A percentile compares a stretch with the other conserved stretches of the same genome.
Evolutionary conservation across 2,329 filamentous ascomycete genomes (phyloP).

Genomic region (Phyllosticta citrichinensis): DNA sequence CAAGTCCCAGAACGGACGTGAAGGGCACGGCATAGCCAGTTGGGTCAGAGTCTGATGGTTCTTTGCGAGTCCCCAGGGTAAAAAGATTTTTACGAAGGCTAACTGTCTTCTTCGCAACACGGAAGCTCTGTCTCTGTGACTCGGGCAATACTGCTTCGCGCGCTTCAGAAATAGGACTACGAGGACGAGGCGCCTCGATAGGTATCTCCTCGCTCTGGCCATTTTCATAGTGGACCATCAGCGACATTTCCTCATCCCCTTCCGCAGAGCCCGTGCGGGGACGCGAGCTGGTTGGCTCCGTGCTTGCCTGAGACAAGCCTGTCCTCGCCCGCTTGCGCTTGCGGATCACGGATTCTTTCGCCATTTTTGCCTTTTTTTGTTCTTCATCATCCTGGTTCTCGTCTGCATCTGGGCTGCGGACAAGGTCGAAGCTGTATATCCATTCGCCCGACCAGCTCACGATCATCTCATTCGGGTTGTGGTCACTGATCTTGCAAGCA

Average conservation of each 20-base stretch:
- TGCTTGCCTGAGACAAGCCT: constrained; percentile 31
- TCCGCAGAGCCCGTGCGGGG: constrained; percentile 32
- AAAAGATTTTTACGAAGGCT: constrained; percentile 48
- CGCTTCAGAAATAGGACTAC: constrained; percentile 24
- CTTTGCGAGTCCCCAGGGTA: constrained; percentile 27
- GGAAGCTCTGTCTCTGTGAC: constrained; percentile 43
- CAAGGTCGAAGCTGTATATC: constrained; percentile 57
- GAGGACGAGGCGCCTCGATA: constrained; percentile 27
- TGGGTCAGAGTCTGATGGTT: constrained; percentile 16
- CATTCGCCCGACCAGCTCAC: constrained; percentile 60
- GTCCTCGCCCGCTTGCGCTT: constrained; percentile 50
- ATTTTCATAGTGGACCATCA: constrained; percentile 50
- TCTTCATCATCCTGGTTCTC: constrained; percentile 24
- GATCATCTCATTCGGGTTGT: constrained; percentile 56
- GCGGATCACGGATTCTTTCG: constrained; percentile 27
- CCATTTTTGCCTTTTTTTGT: constrained; percentile 5
- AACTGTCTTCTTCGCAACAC: constrained; percentile 46
- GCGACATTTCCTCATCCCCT: constrained; percentile 36
- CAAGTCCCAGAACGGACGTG: constrained; percentile 27
- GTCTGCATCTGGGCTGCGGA: constrained; percentile 46
- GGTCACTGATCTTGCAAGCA: constrained; percentile 61
- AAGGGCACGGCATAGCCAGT: constrained; percentile 35
- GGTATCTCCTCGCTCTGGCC: constrained; percentile 50
- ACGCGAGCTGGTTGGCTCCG: constrained; percentile 36
- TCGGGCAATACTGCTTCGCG: constrained; percentile 40